Evolutionary conservation across 2,329 filamentous ascomycete genomes (phyloP).

Genomic region (Emergomyces orientalis): DNA sequence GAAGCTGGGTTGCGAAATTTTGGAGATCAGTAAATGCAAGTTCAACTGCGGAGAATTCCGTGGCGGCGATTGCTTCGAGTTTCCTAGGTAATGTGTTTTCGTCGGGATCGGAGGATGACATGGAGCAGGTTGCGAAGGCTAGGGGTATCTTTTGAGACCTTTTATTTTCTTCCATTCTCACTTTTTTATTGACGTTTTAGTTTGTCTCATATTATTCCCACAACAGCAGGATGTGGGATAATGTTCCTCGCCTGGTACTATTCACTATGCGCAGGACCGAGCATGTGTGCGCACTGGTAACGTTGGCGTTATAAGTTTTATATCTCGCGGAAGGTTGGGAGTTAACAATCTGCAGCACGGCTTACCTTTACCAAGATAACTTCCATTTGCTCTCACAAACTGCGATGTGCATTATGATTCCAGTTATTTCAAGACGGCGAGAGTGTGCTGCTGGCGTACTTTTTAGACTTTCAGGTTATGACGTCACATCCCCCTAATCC

Average conservation of each 20-base stretch:
- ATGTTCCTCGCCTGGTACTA: not conserved
- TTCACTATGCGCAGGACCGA: not conserved
- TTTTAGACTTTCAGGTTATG: not conserved
- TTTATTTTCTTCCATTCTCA: not conserved
- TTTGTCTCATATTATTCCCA: not conserved
- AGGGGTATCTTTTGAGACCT: slow-evolving; percentile 24
- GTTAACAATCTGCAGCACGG: not conserved
- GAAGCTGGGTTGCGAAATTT: slow-evolving; percentile 48
- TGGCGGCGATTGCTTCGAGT: slow-evolving; percentile 32
- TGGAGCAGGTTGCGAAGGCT: slow-evolving; percentile 37
- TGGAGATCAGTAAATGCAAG: slow-evolving; percentile 65
- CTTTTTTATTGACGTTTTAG: not conserved
- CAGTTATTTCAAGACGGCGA: too few species aligned
- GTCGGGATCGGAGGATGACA: slow-evolving; percentile 28
- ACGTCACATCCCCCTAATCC: slow-evolving; percentile 1
- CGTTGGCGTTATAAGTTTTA: not conserved
- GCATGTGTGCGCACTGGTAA: not conserved
- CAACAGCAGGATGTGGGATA: not conserved
- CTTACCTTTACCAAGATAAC: too few species aligned
- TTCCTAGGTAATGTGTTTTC: slow-evolving; percentile 26
- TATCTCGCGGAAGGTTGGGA: not conserved
- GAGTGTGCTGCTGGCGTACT: too few species aligned
- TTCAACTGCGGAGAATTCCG: slow-evolving; percentile 55
- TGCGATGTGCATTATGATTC: not conserved
- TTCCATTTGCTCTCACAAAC: not conserved